These are phyloP conservation scores for Lachnellula willkommii DNA, from an alignment of 2,329 filamentous ascomycete genomes.

Conservation along the genomic window DNA sequence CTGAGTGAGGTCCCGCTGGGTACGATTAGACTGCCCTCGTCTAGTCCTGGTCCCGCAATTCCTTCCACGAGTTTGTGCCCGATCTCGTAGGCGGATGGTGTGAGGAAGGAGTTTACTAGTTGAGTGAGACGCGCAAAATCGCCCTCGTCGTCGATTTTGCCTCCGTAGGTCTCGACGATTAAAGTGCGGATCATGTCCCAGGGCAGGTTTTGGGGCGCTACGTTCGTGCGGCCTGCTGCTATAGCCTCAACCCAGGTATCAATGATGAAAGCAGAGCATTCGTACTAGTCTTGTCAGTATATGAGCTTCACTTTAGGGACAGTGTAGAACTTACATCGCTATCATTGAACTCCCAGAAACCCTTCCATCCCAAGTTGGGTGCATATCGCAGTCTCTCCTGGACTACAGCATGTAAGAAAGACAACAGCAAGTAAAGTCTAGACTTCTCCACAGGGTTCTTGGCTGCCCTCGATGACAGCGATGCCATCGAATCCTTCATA, in stretches of 20 bases:
- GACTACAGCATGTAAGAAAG: constrained; percentile 91
- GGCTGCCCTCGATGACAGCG: constrained; percentile 66
- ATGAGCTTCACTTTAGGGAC: constrained; percentile 66
- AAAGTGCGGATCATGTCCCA: constrained; percentile 94
- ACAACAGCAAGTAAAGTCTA: constrained; percentile 82
- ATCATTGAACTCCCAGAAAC: constrained; percentile 99
- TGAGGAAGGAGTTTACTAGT: constrained; percentile 74
- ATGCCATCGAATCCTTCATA: constrained; percentile 95
- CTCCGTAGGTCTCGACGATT: constrained; percentile 90
- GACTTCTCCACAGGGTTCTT: constrained; percentile 88
- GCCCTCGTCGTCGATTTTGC: constrained; percentile 88
- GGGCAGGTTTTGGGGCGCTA: constrained; percentile 87
- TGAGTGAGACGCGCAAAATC: constrained; percentile 71
- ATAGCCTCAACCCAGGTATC: constrained; percentile 87
- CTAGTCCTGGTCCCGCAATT: constrained; percentile 31
- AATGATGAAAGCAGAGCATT: constrained; percentile 93
- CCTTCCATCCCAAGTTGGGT: constrained; percentile 92
- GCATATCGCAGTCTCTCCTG: constrained; percentile 94
- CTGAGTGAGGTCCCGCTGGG: constrained; percentile 75
- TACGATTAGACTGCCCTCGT: constrained; percentile 60
- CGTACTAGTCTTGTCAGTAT: constrained; percentile 59
- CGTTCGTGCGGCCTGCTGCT: constrained; percentile 81
- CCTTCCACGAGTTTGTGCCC: constrained; percentile 82
- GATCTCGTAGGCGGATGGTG: constrained; percentile 83
- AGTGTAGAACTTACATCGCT: constrained; percentile 70